Evolutionary conservation across 2,329 filamentous ascomycete genomes (phyloP), one percentile per base, ranked within the genome.

Genomic region (Cordyceps farinosa): DNA sequence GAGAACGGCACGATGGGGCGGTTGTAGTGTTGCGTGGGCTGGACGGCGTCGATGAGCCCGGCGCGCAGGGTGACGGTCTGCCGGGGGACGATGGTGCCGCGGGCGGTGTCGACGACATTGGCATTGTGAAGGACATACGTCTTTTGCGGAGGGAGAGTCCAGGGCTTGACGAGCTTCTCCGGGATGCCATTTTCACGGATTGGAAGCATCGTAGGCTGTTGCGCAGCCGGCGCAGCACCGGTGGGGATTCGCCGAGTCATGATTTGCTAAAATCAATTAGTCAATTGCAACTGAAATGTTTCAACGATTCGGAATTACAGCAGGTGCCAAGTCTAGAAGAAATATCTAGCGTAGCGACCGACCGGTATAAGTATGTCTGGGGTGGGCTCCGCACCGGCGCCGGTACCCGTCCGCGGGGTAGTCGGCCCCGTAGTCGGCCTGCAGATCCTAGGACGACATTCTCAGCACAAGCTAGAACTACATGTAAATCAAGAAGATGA

Each of bases 51-150:
- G 52, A 80, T 76, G 10, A 71, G 34, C 0, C 79, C 78, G 15
- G 69, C 65, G 1, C 71, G 66, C 15, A 80, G 70, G 45, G 69
- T 74, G 13, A 82, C 74, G 1, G 66, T 71, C 7, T 64, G 66
- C 8, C 71, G 69, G 5, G 65, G 30, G 1, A 71, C 57, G 17
- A 79, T 65, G 4, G 64, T 68, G 34, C 79, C 78, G 0, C 67
- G 65, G 13, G 70, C 70, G 0, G 76, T 66, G 63, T 83, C 77
- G 38, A 83, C 70, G 32, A 83, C 66, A 57, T 75, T 79, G 55
- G 78, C 78, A 63, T 82, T 80, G 17, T 70, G 67, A 44, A 83
- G 76, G 11, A 77, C 67, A 51, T 76, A 76, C 0, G 65, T 68
- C 45, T 66, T 69, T 53, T 70, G 74, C 0, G 64, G 69, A 1